phyloP scores from a whole-genome alignment of 2,329 filamentous ascomycete genomes.

The Sarocladiaceae sp. region DNA sequence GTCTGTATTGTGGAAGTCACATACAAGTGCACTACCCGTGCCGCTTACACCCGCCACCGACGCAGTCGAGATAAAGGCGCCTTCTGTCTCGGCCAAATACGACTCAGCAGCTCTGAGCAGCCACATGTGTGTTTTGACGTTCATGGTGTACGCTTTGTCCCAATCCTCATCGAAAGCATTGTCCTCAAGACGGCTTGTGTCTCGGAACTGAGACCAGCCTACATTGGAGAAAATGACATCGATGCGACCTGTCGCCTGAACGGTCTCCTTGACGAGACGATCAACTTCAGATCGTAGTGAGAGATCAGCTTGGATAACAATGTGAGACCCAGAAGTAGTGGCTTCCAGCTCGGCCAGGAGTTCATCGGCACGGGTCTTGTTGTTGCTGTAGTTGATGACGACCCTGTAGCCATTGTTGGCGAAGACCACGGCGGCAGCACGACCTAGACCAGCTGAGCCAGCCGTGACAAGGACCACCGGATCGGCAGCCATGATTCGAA shows the following conservation, averaged over 20 bases:
- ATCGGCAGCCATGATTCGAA: slow-evolving; percentile 15
- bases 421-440: slow-evolving; percentile 59
- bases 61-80: slow-evolving; percentile 58
- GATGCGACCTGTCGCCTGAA: slow-evolving; percentile 54
- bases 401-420: slow-evolving; percentile 62
- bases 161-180: slow-evolving; percentile 52
- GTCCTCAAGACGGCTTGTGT: slow-evolving; percentile 42
- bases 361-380: slow-evolving; percentile 50
- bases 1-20: no score
- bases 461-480: slow-evolving; percentile 41
- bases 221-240: slow-evolving; percentile 76
- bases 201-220: slow-evolving; percentile 43
- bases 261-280: slow-evolving; percentile 51
- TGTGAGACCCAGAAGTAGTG: slow-evolving; percentile 35
- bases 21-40: slow-evolving; percentile 53
- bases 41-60: slow-evolving; percentile 58
- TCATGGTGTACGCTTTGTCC: slow-evolving; percentile 54
- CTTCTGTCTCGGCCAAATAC: slow-evolving; percentile 49
- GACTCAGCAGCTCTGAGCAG: slow-evolving; percentile 48
- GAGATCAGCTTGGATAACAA: slow-evolving; percentile 61
- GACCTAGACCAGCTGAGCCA: slow-evolving; percentile 62
- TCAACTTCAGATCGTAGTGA: slow-evolving; percentile 52
- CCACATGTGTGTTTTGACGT: slow-evolving; percentile 57
- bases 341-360: slow-evolving; percentile 49
- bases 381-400: slow-evolving; percentile 66